phyloP scores from a whole-genome alignment of 73 alveolate genomes.

The Symbiodinium natans region DNA sequence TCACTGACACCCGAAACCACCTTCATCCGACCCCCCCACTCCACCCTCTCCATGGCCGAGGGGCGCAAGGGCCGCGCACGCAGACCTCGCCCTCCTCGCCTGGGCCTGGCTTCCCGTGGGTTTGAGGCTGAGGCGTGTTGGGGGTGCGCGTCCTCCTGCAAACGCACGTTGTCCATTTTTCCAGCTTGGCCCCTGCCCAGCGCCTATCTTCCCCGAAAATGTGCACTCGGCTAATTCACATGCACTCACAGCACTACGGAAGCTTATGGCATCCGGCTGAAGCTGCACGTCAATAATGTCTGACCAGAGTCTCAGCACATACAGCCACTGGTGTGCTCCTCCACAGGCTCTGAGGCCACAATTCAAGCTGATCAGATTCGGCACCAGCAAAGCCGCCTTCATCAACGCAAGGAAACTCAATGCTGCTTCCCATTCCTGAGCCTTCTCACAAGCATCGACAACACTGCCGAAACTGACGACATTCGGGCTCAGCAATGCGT shows the following conservation, averaged over 20 bases:
- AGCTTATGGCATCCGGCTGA: conserved; percentile 56
- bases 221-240: conserved; percentile 5
- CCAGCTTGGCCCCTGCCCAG: neutral
- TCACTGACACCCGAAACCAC: too few species aligned
- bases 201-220: neutral
- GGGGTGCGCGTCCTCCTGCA: too few species aligned
- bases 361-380: conserved; percentile 21
- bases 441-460: conserved; percentile 25
- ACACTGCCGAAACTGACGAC: neutral
- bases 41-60: too few species aligned
- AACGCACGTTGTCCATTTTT: neutral
- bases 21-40: too few species aligned
- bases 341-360: neutral
- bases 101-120: conserved; percentile 16
- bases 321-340: neutral
- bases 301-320: conserved; percentile 12
- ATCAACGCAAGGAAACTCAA: neutral
- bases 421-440: conserved; percentile 19
- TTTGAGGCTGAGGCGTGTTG: too few species aligned
- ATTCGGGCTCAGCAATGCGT: neutral
- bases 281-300: neutral
- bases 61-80: conserved; percentile 76
- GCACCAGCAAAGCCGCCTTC: neutral
- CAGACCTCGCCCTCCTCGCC: conserved; percentile 92
- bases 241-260: conserved; percentile 29